These are phyloP conservation scores for Phialocephala subalpina DNA, from an alignment of 2,329 filamentous ascomycete genomes.

Conservation along the genomic window DNA sequence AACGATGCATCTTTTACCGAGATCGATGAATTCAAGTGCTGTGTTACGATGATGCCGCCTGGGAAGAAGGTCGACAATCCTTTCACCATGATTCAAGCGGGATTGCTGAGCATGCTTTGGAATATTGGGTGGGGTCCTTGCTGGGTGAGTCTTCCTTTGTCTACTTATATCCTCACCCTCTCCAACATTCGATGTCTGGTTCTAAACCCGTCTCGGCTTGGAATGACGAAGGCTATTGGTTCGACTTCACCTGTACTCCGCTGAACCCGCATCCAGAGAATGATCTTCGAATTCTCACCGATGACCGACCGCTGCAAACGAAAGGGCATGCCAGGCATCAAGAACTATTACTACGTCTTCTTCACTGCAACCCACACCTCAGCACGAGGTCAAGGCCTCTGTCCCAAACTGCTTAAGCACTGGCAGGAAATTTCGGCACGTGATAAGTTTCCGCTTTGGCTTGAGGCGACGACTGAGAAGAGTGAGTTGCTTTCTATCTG, in stretches of 20 bases:
- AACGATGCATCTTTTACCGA: conserved; percentile 32
- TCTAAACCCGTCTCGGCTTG: neutral
- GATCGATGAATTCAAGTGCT: conserved; percentile 28
- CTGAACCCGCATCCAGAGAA: conserved; percentile 21
- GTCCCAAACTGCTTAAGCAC: conserved; percentile 23
- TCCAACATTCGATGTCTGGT: neutral
- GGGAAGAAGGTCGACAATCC: conserved; percentile 29
- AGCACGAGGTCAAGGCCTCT: conserved; percentile 25
- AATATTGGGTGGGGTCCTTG: conserved; percentile 27
- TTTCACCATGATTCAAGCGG: conserved; percentile 30
- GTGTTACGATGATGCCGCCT: conserved; percentile 31
- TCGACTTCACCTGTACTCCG: neutral
- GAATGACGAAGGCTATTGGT: neutral
- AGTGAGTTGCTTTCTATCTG: neutral
- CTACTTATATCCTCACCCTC: neutral
- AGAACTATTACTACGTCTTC: conserved; percentile 35
- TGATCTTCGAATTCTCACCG: conserved; percentile 28
- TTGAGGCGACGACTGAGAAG: conserved; percentile 32
- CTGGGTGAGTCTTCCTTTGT: conserved; percentile 7
- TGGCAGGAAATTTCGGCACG: conserved; percentile 24
- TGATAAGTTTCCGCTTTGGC: conserved; percentile 32
- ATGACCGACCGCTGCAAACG: conserved; percentile 22
- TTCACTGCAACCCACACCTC: conserved; percentile 27
- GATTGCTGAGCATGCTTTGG: conserved; percentile 31
- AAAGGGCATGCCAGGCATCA: conserved; percentile 14